Evolutionary conservation across 1,284 basidiomycete species (phyloP), one percentile per base, ranked within the genome.

Genomic region (Malassezia sp.): DNA sequence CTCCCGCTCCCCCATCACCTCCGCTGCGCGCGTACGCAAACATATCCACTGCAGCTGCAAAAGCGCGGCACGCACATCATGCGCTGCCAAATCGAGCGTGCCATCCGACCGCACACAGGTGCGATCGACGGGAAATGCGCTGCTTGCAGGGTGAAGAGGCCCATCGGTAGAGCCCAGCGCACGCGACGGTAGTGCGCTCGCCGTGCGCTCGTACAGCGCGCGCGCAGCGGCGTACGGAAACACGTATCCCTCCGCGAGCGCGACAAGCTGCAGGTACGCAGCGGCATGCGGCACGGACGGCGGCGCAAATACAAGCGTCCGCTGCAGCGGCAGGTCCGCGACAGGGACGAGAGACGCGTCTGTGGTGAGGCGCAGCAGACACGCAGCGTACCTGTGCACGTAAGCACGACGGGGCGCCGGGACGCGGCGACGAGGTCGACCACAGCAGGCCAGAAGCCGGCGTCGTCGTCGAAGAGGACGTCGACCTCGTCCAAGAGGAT

Each of bases 401-500:
- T 66, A 4, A 70, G 30, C 8, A 70, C 45, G 11, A 70, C 58
- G 0, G 67, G 67, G 6, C 67, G 38, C 24, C 48, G 56, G n/a
- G 62, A 66, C 20, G 54, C 52, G 15, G 52, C 51, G 1, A 60
- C 47, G 9, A 70, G 44, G 29, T 67, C 57, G n/a, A 64, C 50
- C 18, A 67, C 52, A 5, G 84, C 79, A 2, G 81, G 76, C 93
- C 93, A 99, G 71, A 97, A 97, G 31, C 83, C 85, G 31, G 74
- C 75, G 69, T 96, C 91, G 41, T 90, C 86, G 54, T 81, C 82
- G 73, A 82, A 97, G 31, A 96, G 73, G 29, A 96, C 79, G 70
- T 99, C 93, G 7, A 86, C 91, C 69, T 97, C 93, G 71, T 99
- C 93, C n/a, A 99, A 74, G 26, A 99, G 75, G 57, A 97, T 85